Evolutionary conservation across 208 protist genomes (phyloP).

Genomic region (Leishmania major): DNA sequence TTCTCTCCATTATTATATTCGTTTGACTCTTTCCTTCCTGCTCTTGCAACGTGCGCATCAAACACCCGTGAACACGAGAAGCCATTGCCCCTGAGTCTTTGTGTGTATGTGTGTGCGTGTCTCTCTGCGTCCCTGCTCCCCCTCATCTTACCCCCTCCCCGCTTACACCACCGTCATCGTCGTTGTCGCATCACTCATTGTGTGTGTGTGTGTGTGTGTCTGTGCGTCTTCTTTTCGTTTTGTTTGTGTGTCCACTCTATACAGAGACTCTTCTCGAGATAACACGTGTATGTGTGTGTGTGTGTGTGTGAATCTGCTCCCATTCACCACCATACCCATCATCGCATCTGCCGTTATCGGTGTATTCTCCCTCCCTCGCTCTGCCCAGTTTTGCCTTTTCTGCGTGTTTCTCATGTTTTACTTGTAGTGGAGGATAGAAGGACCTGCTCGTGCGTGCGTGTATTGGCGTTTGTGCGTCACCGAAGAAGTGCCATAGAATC

Average conservation of each 20-base stretch:
- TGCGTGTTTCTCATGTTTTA: slow-evolving; percentile 1
- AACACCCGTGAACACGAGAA: neutral
- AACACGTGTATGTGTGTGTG: neutral
- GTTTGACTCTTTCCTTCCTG: neutral
- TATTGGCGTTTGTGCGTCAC: neutral
- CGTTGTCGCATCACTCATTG: neutral
- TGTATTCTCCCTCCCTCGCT: neutral
- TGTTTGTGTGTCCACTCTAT: too few species aligned
- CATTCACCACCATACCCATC: neutral
- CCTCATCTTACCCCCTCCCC: neutral
- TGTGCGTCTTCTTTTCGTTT: too few species aligned
- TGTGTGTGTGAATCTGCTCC: neutral
- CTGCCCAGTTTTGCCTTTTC: neutral
- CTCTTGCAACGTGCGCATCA: neutral
- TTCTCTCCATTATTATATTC: neutral
- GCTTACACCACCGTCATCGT: neutral
- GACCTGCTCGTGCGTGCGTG: neutral
- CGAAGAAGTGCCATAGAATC: too few species aligned
- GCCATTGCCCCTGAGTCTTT: too few species aligned
- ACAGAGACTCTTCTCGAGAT: too few species aligned
- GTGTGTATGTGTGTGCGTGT: neutral
- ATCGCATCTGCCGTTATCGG: too few species aligned
- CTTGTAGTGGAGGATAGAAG: neutral
- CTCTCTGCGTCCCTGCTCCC: too few species aligned
- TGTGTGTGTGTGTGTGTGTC: neutral